These are phyloP conservation scores for Neopestalotiopsis clavispora DNA, from an alignment of 2,329 filamentous ascomycete species.

Conservation along the genomic window DNA sequence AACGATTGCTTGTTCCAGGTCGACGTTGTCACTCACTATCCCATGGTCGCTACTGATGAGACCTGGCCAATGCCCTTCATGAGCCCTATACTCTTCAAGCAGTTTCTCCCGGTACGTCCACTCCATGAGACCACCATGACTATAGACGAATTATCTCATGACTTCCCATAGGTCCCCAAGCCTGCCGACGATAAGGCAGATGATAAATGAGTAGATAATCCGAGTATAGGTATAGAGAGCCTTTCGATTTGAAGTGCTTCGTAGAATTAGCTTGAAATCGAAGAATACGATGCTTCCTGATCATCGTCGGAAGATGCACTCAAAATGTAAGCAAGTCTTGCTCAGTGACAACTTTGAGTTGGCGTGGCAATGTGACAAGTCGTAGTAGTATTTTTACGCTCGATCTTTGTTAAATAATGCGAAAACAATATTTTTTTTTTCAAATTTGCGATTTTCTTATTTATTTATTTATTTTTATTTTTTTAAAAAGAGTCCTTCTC, in stretches of 20 bases:
- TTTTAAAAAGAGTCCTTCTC: too few species aligned
- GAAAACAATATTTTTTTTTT: too few species aligned
- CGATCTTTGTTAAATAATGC: too few species aligned
- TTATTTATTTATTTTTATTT: too few species aligned
- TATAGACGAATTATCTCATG: not conserved
- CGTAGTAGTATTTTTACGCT: not conserved
- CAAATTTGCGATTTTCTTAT: too few species aligned
- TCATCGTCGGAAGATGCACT: too few species aligned
- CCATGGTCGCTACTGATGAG: conserved; percentile 7
- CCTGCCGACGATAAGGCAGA: not conserved
- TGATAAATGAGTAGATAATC: not conserved
- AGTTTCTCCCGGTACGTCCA: not conserved
- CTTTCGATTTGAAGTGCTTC: too few species aligned
- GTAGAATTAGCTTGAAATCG: too few species aligned
- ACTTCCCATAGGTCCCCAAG: not conserved
- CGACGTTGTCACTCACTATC: not conserved
- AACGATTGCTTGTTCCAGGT: not conserved
- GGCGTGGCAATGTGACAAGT: not conserved
- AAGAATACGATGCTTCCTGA: too few species aligned
- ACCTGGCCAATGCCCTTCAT: conserved; percentile 6
- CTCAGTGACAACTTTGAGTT: not conserved
- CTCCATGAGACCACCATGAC: not conserved
- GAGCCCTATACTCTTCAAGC: conserved; percentile 1
- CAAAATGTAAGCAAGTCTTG: too few species aligned
- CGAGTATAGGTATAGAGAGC: too few species aligned